Evolutionary conservation across 495 filamentous ascomycete species (phyloP).

Genomic region (Cairneyella variabilis): DNA sequence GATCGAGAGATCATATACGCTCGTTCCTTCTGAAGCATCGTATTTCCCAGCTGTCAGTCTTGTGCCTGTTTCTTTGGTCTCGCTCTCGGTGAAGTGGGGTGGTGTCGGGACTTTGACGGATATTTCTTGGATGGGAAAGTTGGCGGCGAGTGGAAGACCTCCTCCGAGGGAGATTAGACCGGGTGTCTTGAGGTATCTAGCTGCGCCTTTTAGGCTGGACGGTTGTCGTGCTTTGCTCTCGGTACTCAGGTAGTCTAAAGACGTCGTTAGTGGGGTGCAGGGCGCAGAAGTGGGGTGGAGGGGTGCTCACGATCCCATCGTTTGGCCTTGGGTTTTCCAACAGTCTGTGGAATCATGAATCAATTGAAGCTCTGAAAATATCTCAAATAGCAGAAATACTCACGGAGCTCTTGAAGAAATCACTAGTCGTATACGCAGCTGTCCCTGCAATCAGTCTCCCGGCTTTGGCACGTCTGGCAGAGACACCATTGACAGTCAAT

Average conservation of each 20-base stretch:
- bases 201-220: conserved; percentile 74
- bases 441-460: conserved; percentile 67
- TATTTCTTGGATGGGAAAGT: conserved; percentile 79
- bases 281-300: conserved; percentile 26
- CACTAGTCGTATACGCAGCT: conserved; percentile 72
- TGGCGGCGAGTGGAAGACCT: conserved; percentile 80
- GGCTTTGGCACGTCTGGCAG: conserved; percentile 62
- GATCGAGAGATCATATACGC: conserved; percentile 49
- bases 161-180: conserved; percentile 86
- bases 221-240: conserved; percentile 54
- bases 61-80: conserved; percentile 48
- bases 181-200: conserved; percentile 66
- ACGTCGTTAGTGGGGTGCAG: conserved; percentile 26
- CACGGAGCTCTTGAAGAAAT: conserved; percentile 78
- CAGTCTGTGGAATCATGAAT: conserved; percentile 29
- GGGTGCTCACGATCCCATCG: conserved; percentile 74
- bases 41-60: conserved; percentile 72
- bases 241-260: conserved; percentile 49
- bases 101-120: conserved; percentile 64
- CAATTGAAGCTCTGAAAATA: background rate
- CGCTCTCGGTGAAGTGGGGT: conserved; percentile 63
- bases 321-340: conserved; percentile 72
- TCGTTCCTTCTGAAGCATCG: conserved; percentile 64
- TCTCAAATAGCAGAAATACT: conserved; percentile 13
- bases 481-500: conserved; percentile 67